These are phyloP conservation scores for Chalciporus sp. DNA, from an alignment of 1,284 basidiomycete genomes.

Conservation along the genomic window DNA sequence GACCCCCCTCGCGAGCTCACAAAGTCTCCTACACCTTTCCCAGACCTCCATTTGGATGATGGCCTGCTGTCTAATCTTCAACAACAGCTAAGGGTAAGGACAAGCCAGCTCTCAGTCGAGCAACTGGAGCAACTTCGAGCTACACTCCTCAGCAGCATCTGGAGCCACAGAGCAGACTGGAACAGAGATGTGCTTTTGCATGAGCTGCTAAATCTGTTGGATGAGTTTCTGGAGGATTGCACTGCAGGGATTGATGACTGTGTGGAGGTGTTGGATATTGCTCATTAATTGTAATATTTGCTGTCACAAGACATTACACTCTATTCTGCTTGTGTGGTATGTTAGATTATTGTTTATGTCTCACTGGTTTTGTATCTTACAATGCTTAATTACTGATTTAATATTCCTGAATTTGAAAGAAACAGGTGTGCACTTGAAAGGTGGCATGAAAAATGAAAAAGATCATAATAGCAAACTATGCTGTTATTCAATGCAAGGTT, in stretches of 20 bases:
- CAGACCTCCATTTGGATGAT: conserved; percentile 66
- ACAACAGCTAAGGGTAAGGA: conserved; percentile 50
- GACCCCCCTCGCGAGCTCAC: conserved; percentile 45
- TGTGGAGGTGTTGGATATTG: neutral
- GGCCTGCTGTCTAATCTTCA: conserved; percentile 48
- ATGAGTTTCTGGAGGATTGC: conserved; percentile 65
- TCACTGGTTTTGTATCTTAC: conserved; percentile 22
- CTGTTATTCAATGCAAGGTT: too few relatives aligned
- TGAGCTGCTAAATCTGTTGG: conserved; percentile 57
- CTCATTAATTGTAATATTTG: conserved; percentile 3
- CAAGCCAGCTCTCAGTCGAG: conserved; percentile 72
- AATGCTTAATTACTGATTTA: too few relatives aligned
- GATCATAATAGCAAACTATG: too few relatives aligned
- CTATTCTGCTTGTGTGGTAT: neutral
- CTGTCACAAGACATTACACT: too few relatives aligned
- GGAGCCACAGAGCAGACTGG: conserved; percentile 84
- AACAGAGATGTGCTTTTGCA: conserved; percentile 69
- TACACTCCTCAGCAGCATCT: conserved; percentile 76
- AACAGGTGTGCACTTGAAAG: too few relatives aligned
- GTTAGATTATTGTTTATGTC: conserved; percentile 35
- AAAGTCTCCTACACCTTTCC: conserved; percentile 61
- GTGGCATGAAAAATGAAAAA: too few relatives aligned
- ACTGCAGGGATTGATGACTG: conserved; percentile 6
- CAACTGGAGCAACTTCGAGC: conserved; percentile 94
- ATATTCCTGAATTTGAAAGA: too few relatives aligned